These are phyloP conservation scores for Candida schatavii DNA, from an alignment of 805 yeast genomes.

Conservation along the genomic window DNA sequence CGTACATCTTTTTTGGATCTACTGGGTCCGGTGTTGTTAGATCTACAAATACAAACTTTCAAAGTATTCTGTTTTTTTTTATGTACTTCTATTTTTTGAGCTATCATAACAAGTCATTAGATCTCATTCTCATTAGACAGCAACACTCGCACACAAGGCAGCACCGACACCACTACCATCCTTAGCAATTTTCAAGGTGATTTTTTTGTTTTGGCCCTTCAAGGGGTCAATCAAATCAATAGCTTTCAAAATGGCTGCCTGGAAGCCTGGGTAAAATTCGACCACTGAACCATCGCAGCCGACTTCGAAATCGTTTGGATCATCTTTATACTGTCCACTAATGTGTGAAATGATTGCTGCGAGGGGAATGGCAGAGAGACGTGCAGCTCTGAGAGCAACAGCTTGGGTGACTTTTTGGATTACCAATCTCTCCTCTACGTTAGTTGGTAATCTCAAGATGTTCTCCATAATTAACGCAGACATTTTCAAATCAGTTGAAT, in stretches of 20 bases:
- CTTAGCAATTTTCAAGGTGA: conserved; percentile 78
- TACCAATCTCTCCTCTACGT: conserved; percentile 65
- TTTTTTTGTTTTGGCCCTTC: conserved; percentile 68
- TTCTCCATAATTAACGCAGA: conserved; percentile 68
- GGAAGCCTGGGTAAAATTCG: conserved; percentile 90
- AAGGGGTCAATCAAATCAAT: conserved; percentile 68
- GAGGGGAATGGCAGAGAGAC: conserved; percentile 81
- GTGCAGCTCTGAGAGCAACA: conserved; percentile 86
- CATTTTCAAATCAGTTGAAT: conserved; percentile 65
- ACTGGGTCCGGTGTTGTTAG: too few species aligned
- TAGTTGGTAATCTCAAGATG: conserved; percentile 66
- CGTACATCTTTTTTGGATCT: too few species aligned
- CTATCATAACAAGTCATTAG: background rate
- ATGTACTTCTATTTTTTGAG: background rate
- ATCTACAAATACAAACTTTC: too few species aligned
- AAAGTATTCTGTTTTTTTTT: background rate
- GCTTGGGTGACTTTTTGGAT: conserved; percentile 75
- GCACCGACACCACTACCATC: conserved; percentile 99
- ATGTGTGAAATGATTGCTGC: conserved; percentile 81
- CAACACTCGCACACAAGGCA: conserved; percentile 74
- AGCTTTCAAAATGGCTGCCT: conserved; percentile 77
- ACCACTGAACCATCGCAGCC: conserved; percentile 96
- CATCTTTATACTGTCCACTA: conserved; percentile 49
- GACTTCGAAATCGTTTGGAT: conserved; percentile 70
- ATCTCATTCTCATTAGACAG: conserved; percentile 6